Evolutionary conservation across 176 grass and related monocot genomes (phyloP).

Genomic region (Alloteropsis semialata): DNA sequence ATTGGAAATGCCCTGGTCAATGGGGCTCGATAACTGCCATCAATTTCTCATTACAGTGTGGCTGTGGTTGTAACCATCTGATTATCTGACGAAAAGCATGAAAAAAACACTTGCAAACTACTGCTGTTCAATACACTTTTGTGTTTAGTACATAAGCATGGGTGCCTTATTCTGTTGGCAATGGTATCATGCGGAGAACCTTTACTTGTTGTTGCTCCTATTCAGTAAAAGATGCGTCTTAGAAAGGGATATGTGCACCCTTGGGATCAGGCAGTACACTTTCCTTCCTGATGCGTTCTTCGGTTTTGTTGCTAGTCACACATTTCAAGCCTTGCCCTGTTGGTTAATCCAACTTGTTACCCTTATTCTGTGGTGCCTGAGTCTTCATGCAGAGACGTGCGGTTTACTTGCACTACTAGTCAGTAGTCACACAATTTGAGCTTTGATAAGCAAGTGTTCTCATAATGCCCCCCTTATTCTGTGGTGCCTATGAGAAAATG

Average conservation of each 20-base stretch:
- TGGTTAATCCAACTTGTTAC: constrained; percentile 1
- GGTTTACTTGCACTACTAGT: constrained; percentile 5
- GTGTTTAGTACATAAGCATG: not conserved
- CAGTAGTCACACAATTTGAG: constrained; percentile 7
- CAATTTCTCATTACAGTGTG: not conserved
- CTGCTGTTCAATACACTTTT: not conserved
- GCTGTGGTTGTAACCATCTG: not conserved
- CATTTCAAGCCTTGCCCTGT: constrained; percentile 28
- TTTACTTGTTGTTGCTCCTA: constrained; percentile 14
- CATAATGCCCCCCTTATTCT: not conserved
- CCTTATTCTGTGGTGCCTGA: not conserved
- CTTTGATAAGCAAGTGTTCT: not conserved
- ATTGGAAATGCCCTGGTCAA: not conserved
- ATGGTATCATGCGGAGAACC: not conserved
- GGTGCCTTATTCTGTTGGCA: constrained; percentile 12
- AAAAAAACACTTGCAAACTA: not conserved
- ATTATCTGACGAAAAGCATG: not conserved
- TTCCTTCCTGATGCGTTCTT: not conserved
- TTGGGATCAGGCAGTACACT: not conserved
- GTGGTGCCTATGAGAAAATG: not conserved
- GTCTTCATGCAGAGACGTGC: not conserved
- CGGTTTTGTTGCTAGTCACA: constrained; percentile 31
- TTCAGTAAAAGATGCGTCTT: constrained; percentile 5
- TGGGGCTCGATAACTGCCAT: not conserved
- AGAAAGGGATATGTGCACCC: constrained; percentile 15